Evolutionary conservation across 768 basidiomycete genomes (phyloP).

Genomic region (Rhizopogon vesiculosus): DNA sequence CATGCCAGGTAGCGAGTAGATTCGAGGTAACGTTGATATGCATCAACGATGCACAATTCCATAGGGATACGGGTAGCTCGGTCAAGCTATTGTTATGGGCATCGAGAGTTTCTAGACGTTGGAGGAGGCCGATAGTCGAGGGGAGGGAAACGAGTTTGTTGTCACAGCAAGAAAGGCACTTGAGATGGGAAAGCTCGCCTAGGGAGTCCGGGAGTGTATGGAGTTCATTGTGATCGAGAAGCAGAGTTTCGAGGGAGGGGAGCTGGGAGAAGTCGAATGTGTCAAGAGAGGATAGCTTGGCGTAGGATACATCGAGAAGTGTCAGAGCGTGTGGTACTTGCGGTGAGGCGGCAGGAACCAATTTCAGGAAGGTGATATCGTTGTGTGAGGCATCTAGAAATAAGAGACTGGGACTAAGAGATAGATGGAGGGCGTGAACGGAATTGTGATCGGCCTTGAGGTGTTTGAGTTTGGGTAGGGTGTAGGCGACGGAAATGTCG

Average conservation of each 20-base stretch:
- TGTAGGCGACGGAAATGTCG: conserved; percentile 66
- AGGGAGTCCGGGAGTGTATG: conserved; percentile 80
- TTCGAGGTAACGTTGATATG: conserved; percentile 89
- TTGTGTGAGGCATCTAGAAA: conserved; percentile 77
- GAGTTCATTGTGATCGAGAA: conserved; percentile 85
- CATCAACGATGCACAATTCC: conserved; percentile 74
- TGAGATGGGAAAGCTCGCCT: conserved; percentile 66
- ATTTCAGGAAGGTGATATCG: conserved; percentile 77
- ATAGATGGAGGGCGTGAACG: conserved; percentile 75
- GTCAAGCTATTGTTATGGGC: conserved; percentile 88
- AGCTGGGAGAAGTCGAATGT: conserved; percentile 70
- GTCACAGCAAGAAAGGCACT: conserved; percentile 82
- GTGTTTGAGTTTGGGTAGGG: conserved; percentile 61
- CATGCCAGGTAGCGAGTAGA: conserved; percentile 66
- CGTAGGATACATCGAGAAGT: conserved; percentile 79
- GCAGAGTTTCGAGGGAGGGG: conserved; percentile 62
- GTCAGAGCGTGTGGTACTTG: conserved; percentile 56
- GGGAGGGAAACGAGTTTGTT: conserved; percentile 82
- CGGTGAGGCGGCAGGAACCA: conserved; percentile 46
- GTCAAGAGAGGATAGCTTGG: conserved; percentile 82
- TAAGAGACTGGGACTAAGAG: conserved; percentile 60
- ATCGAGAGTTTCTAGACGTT: conserved; percentile 72
- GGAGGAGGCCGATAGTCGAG: conserved; percentile 66
- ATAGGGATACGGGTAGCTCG: conserved; percentile 70
- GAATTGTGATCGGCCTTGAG: conserved; percentile 82